Evolutionary conservation across 2,329 filamentous ascomycete species (phyloP), one percentile per base, ranked within the genome.

Genomic region (Xylaria sp.): DNA sequence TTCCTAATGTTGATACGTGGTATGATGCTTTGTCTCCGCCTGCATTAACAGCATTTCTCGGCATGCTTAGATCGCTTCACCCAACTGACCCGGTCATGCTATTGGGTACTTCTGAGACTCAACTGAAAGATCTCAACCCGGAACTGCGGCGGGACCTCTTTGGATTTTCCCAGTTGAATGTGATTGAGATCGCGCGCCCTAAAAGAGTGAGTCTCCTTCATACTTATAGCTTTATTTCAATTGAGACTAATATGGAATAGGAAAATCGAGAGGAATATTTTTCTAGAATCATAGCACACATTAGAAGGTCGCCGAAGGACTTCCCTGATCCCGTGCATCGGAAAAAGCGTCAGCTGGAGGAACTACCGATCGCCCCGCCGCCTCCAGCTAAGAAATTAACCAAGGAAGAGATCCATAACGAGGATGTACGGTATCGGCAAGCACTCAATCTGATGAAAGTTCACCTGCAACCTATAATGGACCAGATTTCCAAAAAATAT

Each of bases 381-480:
- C 89, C 92, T 26, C 86, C 90, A n/a, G 86, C 89, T 0, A 87
- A 89, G 67, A 83, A 88, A 54, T 86, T 88, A 1, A 92, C 90
- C 33, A 94, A 94, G 77, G 92, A 92, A 64, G 93, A 97, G 76
- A 86, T 92, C 67, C 94, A 93, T 77, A 88, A 87, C 2, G 89
- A 95, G 78, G 92, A 92, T 80, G 92, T 93, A 80, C 88, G 89
- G 70, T 97, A 99, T 77, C 90, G 93, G 58, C 90, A 95, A 71
- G 88, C 91, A 11, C 85, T 98, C 63, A 97, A 98, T 78, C 84
- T 91, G 67, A 84, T 99, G 72, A 99, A 98, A 83, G 90, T 97
- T 46, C 85, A 91, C 62, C 89, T 99, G 63, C 94, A 97, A 79
- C 93, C 93, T 1, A 93, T 98, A 73, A 97, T 99, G 94, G 95